These are phyloP conservation scores for Aspergillus leporis DNA, from an alignment of 495 filamentous ascomycete genomes.

Conservation along the genomic window DNA sequence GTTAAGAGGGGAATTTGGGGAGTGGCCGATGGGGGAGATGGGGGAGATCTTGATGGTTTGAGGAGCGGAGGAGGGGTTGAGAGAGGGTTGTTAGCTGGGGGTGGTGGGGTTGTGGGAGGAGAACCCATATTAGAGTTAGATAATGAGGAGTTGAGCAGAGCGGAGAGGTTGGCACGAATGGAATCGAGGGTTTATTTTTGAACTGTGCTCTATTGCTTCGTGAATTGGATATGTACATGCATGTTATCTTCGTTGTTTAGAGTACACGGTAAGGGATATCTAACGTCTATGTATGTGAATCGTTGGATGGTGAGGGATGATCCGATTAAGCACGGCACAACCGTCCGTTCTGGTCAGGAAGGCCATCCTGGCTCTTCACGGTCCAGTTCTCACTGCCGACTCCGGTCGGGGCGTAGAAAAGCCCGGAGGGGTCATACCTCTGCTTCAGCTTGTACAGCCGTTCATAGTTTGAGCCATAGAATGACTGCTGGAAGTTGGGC, in stretches of 20 bases:
- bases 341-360: constrained; percentile 38
- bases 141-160: constrained; percentile 8
- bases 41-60: constrained; percentile 5
- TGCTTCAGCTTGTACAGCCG: constrained; percentile 53
- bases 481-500: constrained; percentile 62
- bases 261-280: no score
- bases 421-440: constrained; percentile 51
- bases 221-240: background rate
- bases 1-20: constrained; percentile 12
- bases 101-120: background rate
- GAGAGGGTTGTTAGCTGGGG: background rate
- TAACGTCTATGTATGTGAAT: background rate
- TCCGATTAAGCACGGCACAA: constrained; percentile 29
- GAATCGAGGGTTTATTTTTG: constrained; percentile 19
- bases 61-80: background rate
- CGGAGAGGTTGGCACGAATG: constrained; percentile 13
- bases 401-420: constrained; percentile 57
- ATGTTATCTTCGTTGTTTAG: no score
- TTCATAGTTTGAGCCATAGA: constrained; percentile 59
- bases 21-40: constrained; percentile 12
- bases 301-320: background rate
- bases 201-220: background rate
- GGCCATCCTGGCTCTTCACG: constrained; percentile 29
- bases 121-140: background rate
- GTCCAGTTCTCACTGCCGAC: constrained; percentile 57